Evolutionary conservation across 2,329 filamentous ascomycete genomes (phyloP).

Genomic region (Colletotrichum melonis): DNA sequence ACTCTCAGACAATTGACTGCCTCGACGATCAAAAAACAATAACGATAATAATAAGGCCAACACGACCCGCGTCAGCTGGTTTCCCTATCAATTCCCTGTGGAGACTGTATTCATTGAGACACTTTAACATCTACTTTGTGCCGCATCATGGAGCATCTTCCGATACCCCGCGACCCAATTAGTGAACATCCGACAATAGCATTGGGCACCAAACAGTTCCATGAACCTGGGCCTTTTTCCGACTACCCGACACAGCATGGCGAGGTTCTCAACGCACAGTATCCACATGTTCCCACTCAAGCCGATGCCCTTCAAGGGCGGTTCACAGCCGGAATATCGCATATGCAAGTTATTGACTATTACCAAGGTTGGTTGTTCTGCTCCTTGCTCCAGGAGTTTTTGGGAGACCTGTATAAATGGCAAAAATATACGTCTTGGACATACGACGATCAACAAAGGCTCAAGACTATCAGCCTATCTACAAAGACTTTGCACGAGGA

Average conservation of each 20-base stretch:
- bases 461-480: background rate
- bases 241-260: constrained; percentile 18
- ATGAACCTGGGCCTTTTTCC: constrained; percentile 15
- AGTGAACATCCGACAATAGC: background rate
- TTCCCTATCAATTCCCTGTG: too few relatives aligned
- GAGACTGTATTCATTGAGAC: background rate
- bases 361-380: constrained; percentile 25
- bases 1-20: too few relatives aligned
- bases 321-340: background rate
- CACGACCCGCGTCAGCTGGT: too few relatives aligned
- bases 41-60: too few relatives aligned
- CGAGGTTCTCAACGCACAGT: background rate
- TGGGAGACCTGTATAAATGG: background rate
- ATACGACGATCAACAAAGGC: background rate
- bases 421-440: background rate
- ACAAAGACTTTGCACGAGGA: constrained; percentile 12
- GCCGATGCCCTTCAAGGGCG: constrained; percentile 10
- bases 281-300: constrained; percentile 22
- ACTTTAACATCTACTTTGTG: background rate
- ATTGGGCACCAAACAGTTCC: background rate
- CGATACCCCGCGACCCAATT: constrained; percentile 26
- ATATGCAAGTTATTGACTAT: constrained; percentile 15
- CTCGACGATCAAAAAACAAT: too few relatives aligned
- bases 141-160: constrained; percentile 24
- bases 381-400: constrained; percentile 1